Conservation (phyloP, 345 rosid species). For the Sonneratia alba region DNA sequence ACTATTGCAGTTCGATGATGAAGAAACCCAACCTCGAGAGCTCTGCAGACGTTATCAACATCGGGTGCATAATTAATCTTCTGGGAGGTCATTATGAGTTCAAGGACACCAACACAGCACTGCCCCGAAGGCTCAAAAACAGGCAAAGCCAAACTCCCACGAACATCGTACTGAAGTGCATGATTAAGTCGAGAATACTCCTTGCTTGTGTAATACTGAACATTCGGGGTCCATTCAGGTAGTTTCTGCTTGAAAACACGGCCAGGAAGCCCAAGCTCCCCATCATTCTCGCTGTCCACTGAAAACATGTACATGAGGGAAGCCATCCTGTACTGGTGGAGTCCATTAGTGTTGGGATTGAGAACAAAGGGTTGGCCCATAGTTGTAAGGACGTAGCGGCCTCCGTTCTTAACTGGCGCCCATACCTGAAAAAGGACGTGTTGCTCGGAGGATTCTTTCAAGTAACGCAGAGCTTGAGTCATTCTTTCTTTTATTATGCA, state of each 20-base stretch:
- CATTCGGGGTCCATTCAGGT: constrained; percentile 97
- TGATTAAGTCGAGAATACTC: constrained; percentile 77
- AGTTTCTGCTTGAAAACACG: constrained; percentile 74
- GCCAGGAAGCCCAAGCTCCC: constrained; percentile 85
- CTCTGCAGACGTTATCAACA: constrained; percentile 97
- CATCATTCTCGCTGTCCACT: constrained; percentile 60
- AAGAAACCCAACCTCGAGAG: constrained; percentile 69
- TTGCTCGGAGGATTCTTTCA: constrained; percentile 76
- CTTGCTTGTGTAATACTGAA: constrained; percentile 72
- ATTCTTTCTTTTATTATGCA: constrained; percentile 72
- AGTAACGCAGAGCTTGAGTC: constrained; percentile 71
- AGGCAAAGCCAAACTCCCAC: constrained; percentile 84
- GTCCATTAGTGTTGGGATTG: constrained; percentile 57
- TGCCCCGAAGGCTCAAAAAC: constrained; percentile 75
- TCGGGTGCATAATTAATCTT: constrained; percentile 83
- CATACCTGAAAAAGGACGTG: constrained; percentile 87
- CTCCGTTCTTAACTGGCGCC: constrained; percentile 68
- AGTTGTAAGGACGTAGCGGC: constrained; percentile 62
- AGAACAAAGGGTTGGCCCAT: constrained; percentile 89
- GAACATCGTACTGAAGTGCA: constrained; percentile 64
- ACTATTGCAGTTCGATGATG: neutral
- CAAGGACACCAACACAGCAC: constrained; percentile 81
- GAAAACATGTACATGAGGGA: constrained; percentile 69
- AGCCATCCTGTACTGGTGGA: constrained; percentile 69
- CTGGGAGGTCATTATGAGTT: constrained; percentile 80